Base-by-base conservation (phyloP, 805 yeast species). In the Brettanomyces custersianus region DNA sequence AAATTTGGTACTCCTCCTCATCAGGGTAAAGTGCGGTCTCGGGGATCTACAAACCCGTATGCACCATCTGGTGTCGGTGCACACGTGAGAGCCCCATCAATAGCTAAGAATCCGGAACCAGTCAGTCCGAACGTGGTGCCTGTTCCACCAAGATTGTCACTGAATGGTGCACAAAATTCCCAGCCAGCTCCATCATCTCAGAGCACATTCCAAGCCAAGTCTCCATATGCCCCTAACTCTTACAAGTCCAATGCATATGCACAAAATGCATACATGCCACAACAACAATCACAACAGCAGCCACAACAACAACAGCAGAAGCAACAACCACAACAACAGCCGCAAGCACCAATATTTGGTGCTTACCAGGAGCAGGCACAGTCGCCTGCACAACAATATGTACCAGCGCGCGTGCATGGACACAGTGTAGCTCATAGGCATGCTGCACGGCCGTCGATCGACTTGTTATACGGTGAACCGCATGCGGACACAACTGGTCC, bases 51-150 rank as follows among this genome's bases (percentile, higher is more conserved):
- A 9, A 55, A 56, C 30, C 59, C 59, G 5, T 54, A 54, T 45
- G 60, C 59, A 18, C 61, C 61, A 12, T 44, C 53, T 2, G 51
- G 47, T 20, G 49, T 33, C 9, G 59, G 58, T 4, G 60, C 59
- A 2, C 61, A 52, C 40, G 48, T 51, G 4, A 45, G 55, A 37
- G 48, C 49, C 2, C 17, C 42, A 1, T 54, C 59, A 2, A 35
- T 46, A 1, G 31, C 49, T 5, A 37, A 48, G 2, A 44, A 31
- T n/a, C 45, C 50, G 6, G 28, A 29, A 19, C 51, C 54, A 2
- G 30, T 49, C 9, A 44, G 51, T 18, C 53, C 59, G 7, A 52
- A 42, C 20, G 46, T 54, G 11, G 44, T 55, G 22, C 56, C 60
- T 9, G 57, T 55, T 20, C 60, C 60, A 39, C 38, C 27, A 34